Evolutionary conservation across 1,284 basidiomycete genomes (phyloP).

Genomic region (Sphagnurus paluster): DNA sequence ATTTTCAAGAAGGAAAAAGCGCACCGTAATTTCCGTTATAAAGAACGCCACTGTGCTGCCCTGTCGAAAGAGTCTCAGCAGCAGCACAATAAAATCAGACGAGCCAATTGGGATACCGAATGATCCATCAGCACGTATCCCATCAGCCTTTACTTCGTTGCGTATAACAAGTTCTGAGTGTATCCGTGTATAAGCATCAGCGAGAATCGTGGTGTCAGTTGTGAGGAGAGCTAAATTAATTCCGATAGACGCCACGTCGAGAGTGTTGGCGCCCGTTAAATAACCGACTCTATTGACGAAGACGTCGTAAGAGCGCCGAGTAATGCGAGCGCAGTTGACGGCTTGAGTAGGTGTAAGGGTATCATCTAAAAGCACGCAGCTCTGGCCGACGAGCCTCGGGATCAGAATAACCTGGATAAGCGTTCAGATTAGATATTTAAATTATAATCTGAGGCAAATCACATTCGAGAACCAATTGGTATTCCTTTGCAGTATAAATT

Average conservation of each 20-base stretch:
- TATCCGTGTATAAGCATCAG: conserved; percentile 48
- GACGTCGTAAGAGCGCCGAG: conserved; percentile 48
- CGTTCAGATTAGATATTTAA: neutral
- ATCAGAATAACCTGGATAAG: conserved; percentile 51
- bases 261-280: conserved; percentile 62
- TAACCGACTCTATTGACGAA: conserved; percentile 22
- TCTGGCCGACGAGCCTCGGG: conserved; percentile 52
- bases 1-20: conserved; percentile 5
- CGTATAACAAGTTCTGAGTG: conserved; percentile 50
- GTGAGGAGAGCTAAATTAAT: conserved; percentile 51
- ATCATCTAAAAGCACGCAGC: conserved; percentile 52
- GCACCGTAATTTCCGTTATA: conserved; percentile 62
- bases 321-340: conserved; percentile 47
- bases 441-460: conserved; percentile 1
- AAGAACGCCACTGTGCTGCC: conserved; percentile 58
- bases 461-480: conserved; percentile 71
- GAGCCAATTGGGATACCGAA: conserved; percentile 36
- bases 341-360: conserved; percentile 42
- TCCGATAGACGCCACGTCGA: conserved; percentile 58
- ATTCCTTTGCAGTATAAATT: conserved; percentile 47
- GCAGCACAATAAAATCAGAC: neutral
- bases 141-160: conserved; percentile 48
- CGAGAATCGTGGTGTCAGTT: conserved; percentile 41
- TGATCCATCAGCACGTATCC: conserved; percentile 62
- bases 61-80: conserved; percentile 9